Evolutionary conservation across 768 basidiomycete genomes (phyloP).

Genomic region (Paxillus ammoniavirescens): DNA sequence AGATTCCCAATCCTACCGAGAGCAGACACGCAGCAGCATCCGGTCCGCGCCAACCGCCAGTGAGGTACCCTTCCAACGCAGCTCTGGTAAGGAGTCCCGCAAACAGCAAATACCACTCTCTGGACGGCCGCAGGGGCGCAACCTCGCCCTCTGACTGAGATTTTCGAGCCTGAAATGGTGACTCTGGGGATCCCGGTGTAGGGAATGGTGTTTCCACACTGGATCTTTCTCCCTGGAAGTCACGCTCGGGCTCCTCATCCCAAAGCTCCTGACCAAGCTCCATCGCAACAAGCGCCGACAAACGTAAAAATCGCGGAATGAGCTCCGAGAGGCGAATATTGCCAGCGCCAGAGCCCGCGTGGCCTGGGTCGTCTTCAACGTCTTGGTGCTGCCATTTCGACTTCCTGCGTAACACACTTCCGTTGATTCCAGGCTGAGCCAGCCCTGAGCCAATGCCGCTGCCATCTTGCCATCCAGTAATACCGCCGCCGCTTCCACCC

Average conservation of each 20-base stretch:
- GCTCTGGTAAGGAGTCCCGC: slow-evolving; percentile 79
- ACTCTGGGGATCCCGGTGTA: slow-evolving; percentile 12
- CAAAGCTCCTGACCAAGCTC: slow-evolving; percentile 73
- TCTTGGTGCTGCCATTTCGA: slow-evolving; percentile 27
- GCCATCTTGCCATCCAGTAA: slow-evolving; percentile 75
- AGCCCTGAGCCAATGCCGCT: slow-evolving; percentile 73
- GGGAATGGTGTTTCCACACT: slow-evolving; percentile 10
- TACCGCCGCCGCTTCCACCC: slow-evolving; percentile 42
- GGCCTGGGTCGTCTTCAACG: slow-evolving; percentile 21
- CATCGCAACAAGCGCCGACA: slow-evolving; percentile 76
- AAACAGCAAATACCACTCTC: slow-evolving; percentile 81
- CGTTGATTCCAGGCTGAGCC: slow-evolving; percentile 50
- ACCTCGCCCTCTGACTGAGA: slow-evolving; percentile 38
- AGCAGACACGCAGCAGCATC: slow-evolving; percentile 70
- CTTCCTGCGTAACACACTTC: slow-evolving; percentile 58
- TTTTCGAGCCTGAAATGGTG: slow-evolving; percentile 14
- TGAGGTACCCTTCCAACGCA: slow-evolving; percentile 81
- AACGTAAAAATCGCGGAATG: slow-evolving; percentile 67
- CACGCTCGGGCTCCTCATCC: slow-evolving; percentile 47
- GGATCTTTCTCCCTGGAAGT: slow-evolving; percentile 28
- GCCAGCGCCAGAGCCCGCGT: slow-evolving; percentile 41
- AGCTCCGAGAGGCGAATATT: slow-evolving; percentile 67
- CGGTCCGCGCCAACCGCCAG: slow-evolving; percentile 75
- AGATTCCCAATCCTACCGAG: slow-evolving; percentile 63
- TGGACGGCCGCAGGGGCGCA: slow-evolving; percentile 62